These are phyloP conservation scores for Trichoderma pleuroti DNA, from an alignment of 2,329 filamentous ascomycete species.

Conservation along the genomic window DNA sequence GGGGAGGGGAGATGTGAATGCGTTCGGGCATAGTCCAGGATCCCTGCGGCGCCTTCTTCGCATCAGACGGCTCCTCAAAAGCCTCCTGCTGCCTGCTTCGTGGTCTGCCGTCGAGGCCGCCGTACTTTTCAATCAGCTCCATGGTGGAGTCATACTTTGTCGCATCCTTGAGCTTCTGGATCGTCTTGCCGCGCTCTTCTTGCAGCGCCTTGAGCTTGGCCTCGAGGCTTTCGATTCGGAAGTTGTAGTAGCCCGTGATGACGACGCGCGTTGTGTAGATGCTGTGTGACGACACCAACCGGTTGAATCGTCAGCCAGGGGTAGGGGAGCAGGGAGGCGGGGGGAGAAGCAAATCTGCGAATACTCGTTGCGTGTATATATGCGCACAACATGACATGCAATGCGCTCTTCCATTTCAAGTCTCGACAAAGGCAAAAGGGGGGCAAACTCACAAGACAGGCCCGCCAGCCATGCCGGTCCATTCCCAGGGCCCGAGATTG, in stretches of 20 bases:
- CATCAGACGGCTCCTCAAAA: constrained; percentile 10
- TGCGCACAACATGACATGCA: background rate
- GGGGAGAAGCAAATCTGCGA: background rate
- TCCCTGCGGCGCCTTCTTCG: constrained; percentile 18
- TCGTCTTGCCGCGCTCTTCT: constrained; percentile 77
- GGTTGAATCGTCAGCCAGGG: background rate
- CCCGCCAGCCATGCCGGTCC: constrained; percentile 71
- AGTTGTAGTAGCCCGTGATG: constrained; percentile 72
- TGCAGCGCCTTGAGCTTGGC: constrained; percentile 69
- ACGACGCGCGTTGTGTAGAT: constrained; percentile 71
- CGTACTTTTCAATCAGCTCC: constrained; percentile 91
- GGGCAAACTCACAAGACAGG: constrained; percentile 63
- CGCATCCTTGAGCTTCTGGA: constrained; percentile 89
- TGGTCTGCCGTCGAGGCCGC: constrained; percentile 54
- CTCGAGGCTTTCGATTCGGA: constrained; percentile 69
- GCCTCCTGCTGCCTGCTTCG: constrained; percentile 31
- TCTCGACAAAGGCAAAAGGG: background rate
- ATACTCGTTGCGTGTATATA: background rate
- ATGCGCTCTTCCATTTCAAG: background rate
- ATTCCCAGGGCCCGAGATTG: constrained; percentile 73
- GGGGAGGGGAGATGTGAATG: constrained; percentile 53
- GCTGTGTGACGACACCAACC: constrained; percentile 40
- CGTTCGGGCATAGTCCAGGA: constrained; percentile 30
- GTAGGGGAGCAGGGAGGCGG: background rate
- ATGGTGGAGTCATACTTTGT: constrained; percentile 96